Evolutionary conservation across 228 moss, liverwort and hornwort species (phyloP).

Genomic region (Sphagnum fallax): DNA sequence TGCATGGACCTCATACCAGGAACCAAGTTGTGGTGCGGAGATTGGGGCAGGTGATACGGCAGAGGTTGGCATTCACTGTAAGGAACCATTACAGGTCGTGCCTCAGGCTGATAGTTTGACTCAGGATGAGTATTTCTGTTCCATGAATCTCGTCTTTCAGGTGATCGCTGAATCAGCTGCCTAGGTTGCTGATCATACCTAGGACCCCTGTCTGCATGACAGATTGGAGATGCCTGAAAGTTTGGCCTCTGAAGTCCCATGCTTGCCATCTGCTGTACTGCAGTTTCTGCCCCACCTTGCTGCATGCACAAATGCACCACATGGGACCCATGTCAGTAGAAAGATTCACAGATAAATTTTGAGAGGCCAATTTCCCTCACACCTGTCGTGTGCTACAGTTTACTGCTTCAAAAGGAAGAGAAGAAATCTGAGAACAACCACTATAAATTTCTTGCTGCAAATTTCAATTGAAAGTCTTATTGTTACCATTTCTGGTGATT

Average conservation of each 20-base stretch:
- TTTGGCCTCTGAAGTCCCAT: conserved; percentile 71
- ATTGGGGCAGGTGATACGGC: conserved; percentile 30
- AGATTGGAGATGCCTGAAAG: conserved; percentile 44
- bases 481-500: conserved; percentile 51
- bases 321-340: background rate
- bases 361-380: background rate
- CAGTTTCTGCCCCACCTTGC: conserved; percentile 56
- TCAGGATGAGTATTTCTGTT: conserved; percentile 47
- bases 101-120: conserved; percentile 31
- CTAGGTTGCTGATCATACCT: conserved; percentile 41
- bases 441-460: background rate
- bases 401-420: no score
- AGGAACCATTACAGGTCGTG: conserved; percentile 32
- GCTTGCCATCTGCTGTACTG: conserved; percentile 53
- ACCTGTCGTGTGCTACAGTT: no score
- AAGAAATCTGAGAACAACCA: background rate
- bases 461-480: background rate
- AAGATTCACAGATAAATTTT: background rate
- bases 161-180: conserved; percentile 54
- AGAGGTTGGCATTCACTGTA: conserved; percentile 43
- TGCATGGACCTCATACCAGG: conserved; percentile 44
- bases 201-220: conserved; percentile 35
- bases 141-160: conserved; percentile 49
- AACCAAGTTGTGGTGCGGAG: conserved; percentile 24
- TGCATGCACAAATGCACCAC: conserved; percentile 17